Percentiles rank a stretch among this genome's conserved stretches.
Conservation (phyloP, 495 filamentous ascomycete genomes). For the Aspergillus saccharolyticus region DNA sequence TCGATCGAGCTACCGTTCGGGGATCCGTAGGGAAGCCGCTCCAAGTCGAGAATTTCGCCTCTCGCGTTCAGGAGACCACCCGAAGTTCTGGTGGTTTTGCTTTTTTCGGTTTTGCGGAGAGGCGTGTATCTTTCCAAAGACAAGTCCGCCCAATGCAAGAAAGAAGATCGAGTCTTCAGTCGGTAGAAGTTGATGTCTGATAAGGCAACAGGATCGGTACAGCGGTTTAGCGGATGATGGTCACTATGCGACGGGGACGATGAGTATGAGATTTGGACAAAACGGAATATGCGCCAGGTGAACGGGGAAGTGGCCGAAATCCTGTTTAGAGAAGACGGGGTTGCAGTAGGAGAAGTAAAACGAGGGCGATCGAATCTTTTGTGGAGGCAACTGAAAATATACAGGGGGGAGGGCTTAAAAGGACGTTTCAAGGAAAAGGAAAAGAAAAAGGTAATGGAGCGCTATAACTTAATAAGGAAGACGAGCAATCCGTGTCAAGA, state of each 20-base stretch:
- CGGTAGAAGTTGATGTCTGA: background rate
- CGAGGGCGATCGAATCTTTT: background rate
- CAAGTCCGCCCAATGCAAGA: too few species aligned
- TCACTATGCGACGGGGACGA: background rate
- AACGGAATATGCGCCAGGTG: background rate
- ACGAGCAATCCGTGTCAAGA: constrained; percentile 1
- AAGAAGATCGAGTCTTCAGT: background rate
- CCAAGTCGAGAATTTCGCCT: background rate
- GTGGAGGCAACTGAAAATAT: background rate
- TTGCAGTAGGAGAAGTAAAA: background rate
- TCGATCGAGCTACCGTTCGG: background rate
- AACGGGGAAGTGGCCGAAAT: background rate
- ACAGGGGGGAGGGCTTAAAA: background rate
- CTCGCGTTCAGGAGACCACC: background rate
- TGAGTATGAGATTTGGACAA: background rate
- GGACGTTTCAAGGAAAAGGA: background rate
- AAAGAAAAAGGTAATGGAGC: background rate
- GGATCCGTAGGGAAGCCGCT: background rate
- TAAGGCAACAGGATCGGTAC: background rate
- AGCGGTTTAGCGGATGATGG: background rate
- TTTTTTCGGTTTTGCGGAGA: background rate
- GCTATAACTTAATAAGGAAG: constrained; percentile 1
- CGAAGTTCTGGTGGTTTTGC: background rate
- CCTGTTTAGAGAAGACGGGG: background rate
- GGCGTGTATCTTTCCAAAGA: too few species aligned